phyloP scores from a whole-genome alignment of 176 grass and related monocot species.

The Themeda triandra region DNA sequence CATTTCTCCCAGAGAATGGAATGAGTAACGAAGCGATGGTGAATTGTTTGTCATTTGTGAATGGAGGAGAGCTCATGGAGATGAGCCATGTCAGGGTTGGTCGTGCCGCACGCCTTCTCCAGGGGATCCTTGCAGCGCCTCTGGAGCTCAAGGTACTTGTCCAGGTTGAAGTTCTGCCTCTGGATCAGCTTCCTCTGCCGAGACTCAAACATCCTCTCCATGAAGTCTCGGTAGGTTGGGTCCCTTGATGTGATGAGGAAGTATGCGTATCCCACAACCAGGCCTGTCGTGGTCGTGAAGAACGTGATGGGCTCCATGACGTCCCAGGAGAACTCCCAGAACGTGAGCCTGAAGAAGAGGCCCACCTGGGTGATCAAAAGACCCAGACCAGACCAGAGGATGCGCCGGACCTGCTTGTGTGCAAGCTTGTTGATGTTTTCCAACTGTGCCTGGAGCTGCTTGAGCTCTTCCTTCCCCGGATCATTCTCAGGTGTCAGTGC shows the following conservation, averaged over 20 bases:
- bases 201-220: conserved; percentile 79
- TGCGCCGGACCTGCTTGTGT: conserved; percentile 85
- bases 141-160: conserved; percentile 81
- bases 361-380: conserved; percentile 73
- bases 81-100: conserved; percentile 36
- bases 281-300: conserved; percentile 73
- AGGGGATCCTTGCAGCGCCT: conserved; percentile 73
- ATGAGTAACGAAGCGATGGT: conserved; percentile 25
- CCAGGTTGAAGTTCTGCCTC: conserved; percentile 68
- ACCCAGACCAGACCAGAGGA: conserved; percentile 85
- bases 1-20: conserved; percentile 20
- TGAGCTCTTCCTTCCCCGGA: conserved; percentile 84
- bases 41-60: conserved; percentile 56
- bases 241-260: conserved; percentile 97
- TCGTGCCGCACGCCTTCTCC: conserved; percentile 48
- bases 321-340: conserved; percentile 99
- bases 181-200: conserved; percentile 75
- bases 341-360: conserved; percentile 91
- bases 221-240: conserved; percentile 88
- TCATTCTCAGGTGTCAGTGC: conserved; percentile 63
- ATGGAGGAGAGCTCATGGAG: conserved; percentile 50
- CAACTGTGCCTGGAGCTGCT: conserved; percentile 59
- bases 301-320: conserved; percentile 99
- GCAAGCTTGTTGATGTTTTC: conserved; percentile 79
- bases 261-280: conserved; percentile 78